Evolutionary conservation across 2,329 filamentous ascomycete genomes (phyloP), one percentile per base, ranked within the genome.

Genomic region (Setomelanomma holmii): DNA sequence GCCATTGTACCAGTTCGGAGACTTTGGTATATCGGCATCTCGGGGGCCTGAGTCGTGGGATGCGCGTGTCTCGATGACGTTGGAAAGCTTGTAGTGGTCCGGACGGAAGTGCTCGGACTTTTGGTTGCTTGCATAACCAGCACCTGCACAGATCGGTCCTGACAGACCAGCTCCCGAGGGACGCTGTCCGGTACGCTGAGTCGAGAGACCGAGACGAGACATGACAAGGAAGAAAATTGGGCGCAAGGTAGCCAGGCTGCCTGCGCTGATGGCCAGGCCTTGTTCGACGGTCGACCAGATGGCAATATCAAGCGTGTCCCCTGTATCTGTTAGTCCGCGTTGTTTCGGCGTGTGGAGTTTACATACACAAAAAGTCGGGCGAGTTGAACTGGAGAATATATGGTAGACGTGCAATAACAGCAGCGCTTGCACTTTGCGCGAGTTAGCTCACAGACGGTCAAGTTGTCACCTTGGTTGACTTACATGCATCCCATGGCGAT

Each of bases 401-500:
- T 1, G 71, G 66, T 4, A 68, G 39, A 7, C 72, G 64, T 1
- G 65, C 71, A 24, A 73, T 62, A 21, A 74, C 68, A 5, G 71
- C 72, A 10, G 69, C 64, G 34, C 69, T 73, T 36, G 72, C 72
- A 48, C 63, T 66, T 27, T 22, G 12, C 17, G 6, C 1, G n/a
- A 41, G 41, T 60, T 20, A 63, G 54, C 17, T 36, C n/a, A 3
- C 17, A 6, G 40, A 34, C 16, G n/a, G 12, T 16, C 19, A 12
- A 42, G 12, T 4, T 21, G 16, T 11, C 5, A n/a, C 19, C 14
- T 1, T 19, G 6, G 30, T 4, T 40, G 1, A 55, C 60, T 51
- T 63, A 82, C 80, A 84, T 68, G 54, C 81, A 75, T 3, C 80
- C 82, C 69, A 84, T 77, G 38, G 79, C 75, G 5, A 84, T 69